A percentile compares a stretch with the other conserved stretches of the same genome.
These are phyloP conservation scores for Daphne laureola DNA, from an alignment of 441 rosid species.

Conservation along the genomic window DNA sequence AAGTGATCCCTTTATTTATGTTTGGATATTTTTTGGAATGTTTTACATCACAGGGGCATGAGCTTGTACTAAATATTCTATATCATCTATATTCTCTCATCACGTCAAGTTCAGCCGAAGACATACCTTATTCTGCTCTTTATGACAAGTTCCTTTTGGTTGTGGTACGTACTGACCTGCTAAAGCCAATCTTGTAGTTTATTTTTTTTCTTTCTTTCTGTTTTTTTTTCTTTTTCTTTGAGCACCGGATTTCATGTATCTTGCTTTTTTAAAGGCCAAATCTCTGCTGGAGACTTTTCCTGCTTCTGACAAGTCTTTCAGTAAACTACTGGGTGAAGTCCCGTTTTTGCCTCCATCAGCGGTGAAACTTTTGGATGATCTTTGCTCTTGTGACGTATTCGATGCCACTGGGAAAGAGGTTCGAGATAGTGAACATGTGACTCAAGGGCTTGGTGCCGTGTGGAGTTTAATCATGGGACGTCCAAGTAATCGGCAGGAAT, in stretches of 20 bases:
- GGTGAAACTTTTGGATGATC: slow-evolving; percentile 69
- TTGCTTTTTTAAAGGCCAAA: slow-evolving; percentile 53
- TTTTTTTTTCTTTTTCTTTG: background rate
- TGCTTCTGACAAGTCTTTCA: slow-evolving; percentile 93
- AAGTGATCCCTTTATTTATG: background rate
- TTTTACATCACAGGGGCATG: slow-evolving; percentile 72
- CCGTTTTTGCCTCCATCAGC: slow-evolving; percentile 80
- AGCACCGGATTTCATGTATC: slow-evolving; percentile 25
- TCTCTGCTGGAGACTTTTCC: slow-evolving; percentile 87
- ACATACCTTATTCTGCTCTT: slow-evolving; percentile 42
- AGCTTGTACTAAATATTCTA: slow-evolving; percentile 77
- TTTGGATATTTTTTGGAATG: slow-evolving; percentile 9
- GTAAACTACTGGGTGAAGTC: slow-evolving; percentile 95
- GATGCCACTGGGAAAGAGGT: slow-evolving; percentile 59
- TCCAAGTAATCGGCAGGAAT: slow-evolving; percentile 79
- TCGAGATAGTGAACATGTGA: slow-evolving; percentile 87
- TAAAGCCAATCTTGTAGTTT: slow-evolving; percentile 11
- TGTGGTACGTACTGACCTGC: slow-evolving; percentile 53
- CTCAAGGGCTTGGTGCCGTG: slow-evolving; percentile 98
- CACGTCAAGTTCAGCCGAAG: slow-evolving; percentile 38
- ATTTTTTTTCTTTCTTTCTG: too few relatives aligned
- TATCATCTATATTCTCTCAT: slow-evolving; percentile 79
- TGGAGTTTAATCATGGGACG: slow-evolving; percentile 99
- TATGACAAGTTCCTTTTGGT: slow-evolving; percentile 84
- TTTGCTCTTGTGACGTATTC: slow-evolving; percentile 66